Conservation (phyloP, 2,329 filamentous ascomycete species). For the Hypoxylon sp. region DNA sequence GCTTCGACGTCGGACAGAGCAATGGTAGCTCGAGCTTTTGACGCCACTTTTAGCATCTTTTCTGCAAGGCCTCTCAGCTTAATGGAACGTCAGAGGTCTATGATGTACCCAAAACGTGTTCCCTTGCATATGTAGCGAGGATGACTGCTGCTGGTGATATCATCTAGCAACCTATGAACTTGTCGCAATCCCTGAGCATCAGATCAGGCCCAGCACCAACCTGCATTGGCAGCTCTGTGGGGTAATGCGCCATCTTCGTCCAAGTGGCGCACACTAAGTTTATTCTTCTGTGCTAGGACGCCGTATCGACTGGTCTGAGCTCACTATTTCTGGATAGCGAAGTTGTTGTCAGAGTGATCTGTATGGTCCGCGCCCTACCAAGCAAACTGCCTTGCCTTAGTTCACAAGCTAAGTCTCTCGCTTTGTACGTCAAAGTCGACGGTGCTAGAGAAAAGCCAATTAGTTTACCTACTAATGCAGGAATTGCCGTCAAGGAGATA, state of each 20-base stretch:
- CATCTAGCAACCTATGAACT: slow-evolving; percentile 40
- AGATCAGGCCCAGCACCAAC: slow-evolving; percentile 46
- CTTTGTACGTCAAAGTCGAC: slow-evolving; percentile 10
- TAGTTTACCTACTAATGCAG: slow-evolving; percentile 18
- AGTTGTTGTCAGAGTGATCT: slow-evolving; percentile 16
- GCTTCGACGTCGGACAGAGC: slow-evolving; percentile 25
- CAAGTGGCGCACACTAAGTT: slow-evolving; percentile 32
- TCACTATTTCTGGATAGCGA: slow-evolving; percentile 13
- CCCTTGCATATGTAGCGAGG: slow-evolving; percentile 42
- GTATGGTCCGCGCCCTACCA: slow-evolving; percentile 16
- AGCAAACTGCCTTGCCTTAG: slow-evolving; percentile 26
- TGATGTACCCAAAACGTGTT: slow-evolving; percentile 32
- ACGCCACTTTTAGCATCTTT: slow-evolving; percentile 26
- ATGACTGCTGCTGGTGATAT: slow-evolving; percentile 41
- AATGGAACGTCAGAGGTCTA: slow-evolving; percentile 37
- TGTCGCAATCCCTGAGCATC: slow-evolving; percentile 35
- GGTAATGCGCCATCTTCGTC: slow-evolving; percentile 45
- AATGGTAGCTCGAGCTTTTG: slow-evolving; percentile 31
- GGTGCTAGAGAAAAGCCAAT: slow-evolving; percentile 13
- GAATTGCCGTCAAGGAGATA: slow-evolving; percentile 7
- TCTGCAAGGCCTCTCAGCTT: slow-evolving; percentile 40
- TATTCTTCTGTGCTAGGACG: slow-evolving; percentile 19
- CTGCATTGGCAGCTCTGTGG: slow-evolving; percentile 51
- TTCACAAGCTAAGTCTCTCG: slow-evolving; percentile 6
- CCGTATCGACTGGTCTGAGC: slow-evolving; percentile 26